phyloP scores from a whole-genome alignment of 768 basidiomycete genomes.

The Tubosaeta brunneosetosa region DNA sequence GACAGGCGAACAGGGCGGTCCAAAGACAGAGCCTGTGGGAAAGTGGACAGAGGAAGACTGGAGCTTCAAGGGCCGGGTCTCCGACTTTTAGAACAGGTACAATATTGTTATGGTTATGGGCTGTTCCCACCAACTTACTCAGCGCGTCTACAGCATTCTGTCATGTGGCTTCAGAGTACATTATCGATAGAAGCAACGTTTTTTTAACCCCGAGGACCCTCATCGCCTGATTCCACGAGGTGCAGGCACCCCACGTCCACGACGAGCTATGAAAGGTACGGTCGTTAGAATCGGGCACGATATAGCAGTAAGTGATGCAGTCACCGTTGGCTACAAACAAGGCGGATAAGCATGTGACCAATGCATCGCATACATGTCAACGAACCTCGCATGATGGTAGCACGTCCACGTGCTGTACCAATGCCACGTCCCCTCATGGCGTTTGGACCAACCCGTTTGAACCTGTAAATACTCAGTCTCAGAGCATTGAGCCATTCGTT shows the following conservation, averaged over 20 bases:
- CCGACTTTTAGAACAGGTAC: slow-evolving; percentile 59
- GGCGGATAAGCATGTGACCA: slow-evolving; percentile 11
- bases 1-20: slow-evolving; percentile 85
- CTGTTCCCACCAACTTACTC: neutral
- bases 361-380: slow-evolving; percentile 9
- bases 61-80: slow-evolving; percentile 87
- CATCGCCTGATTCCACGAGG: slow-evolving; percentile 79
- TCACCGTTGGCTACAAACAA: slow-evolving; percentile 68
- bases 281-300: slow-evolving; percentile 10
- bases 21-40: slow-evolving; percentile 77
- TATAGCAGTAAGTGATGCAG: slow-evolving; percentile 10
- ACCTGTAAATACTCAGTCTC: slow-evolving; percentile 52
- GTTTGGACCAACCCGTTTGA: slow-evolving; percentile 97
- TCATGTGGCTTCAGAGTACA: slow-evolving; percentile 1
- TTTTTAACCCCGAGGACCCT: slow-evolving; percentile 18
- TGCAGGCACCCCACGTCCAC: slow-evolving; percentile 77
- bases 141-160: neutral
- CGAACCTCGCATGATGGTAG: slow-evolving; percentile 96
- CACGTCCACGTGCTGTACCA: slow-evolving; percentile 96
- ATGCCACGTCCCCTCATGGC: slow-evolving; percentile 99
- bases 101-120: neutral
- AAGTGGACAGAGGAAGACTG: slow-evolving; percentile 65
- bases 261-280: slow-evolving; percentile 55
- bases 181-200: slow-evolving; percentile 2
- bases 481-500: slow-evolving; percentile 3